A percentile compares a stretch with the other conserved stretches of the same genome.
Conservation (phyloP, 1,284 basidiomycete genomes). For the Rhodotorula sp. region DNA sequence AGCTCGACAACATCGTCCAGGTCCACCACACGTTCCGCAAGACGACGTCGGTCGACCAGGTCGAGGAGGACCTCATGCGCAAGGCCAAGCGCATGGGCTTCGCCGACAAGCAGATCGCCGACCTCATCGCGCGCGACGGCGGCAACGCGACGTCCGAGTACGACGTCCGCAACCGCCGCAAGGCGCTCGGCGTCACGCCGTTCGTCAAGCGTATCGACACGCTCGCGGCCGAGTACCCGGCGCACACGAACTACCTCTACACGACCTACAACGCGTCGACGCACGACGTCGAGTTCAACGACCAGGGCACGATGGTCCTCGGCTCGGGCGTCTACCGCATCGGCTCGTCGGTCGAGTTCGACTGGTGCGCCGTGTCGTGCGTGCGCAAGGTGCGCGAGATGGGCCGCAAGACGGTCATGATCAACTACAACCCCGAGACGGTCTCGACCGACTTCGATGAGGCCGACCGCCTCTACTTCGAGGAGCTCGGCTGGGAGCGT, state of each 20-base stretch:
- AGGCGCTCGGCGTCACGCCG: conserved; percentile 83
- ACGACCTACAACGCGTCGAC: conserved; percentile 97
- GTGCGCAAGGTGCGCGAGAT: conserved; percentile 86
- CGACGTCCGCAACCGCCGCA: conserved; percentile 78
- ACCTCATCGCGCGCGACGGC: conserved; percentile 68
- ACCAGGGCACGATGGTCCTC: conserved; percentile 98
- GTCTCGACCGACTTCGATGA: conserved; percentile 99
- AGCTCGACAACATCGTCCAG: conserved; percentile 94
- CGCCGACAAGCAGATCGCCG: conserved; percentile 87
- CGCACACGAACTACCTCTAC: conserved; percentile 99
- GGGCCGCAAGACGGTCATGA: conserved; percentile 95
- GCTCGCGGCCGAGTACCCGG: conserved; percentile 97
- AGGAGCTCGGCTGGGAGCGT: conserved; percentile 94
- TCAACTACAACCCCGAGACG: conserved; percentile 99
- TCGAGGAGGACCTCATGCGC: conserved; percentile 68
- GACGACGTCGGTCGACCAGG: conserved; percentile 52
- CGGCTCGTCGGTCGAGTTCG: conserved; percentile 97
- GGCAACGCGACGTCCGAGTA: conserved; percentile 61
- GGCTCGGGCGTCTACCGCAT: conserved; percentile 98
- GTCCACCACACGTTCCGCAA: conserved; percentile 62
- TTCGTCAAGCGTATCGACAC: conserved; percentile 99
- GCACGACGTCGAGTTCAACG: conserved; percentile 95
- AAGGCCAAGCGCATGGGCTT: conserved; percentile 95
- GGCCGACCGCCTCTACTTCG: conserved; percentile 97
- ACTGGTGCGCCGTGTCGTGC: conserved; percentile 99